phyloP scores from a whole-genome alignment of 495 filamentous ascomycete species.

The Penicillium alfredii region DNA sequence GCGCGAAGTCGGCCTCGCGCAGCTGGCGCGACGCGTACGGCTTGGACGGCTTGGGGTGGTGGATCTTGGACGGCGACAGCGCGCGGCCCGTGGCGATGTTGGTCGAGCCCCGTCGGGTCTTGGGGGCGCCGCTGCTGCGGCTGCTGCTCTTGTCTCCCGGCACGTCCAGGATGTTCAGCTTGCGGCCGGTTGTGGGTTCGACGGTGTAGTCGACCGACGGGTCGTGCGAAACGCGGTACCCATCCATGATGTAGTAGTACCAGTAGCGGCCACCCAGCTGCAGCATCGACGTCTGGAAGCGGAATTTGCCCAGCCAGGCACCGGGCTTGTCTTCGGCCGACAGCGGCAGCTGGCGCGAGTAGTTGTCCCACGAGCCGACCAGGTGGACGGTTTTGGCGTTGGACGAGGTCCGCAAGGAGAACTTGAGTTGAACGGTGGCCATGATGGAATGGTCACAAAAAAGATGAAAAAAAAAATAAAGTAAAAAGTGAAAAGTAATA shows the following conservation, averaged over 20 bases:
- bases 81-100: constrained; percentile 81
- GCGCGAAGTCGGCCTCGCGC: constrained; percentile 68
- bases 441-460: no score
- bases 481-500: constrained; percentile 19
- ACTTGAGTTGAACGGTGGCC: constrained; percentile 79
- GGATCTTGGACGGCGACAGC: constrained; percentile 82
- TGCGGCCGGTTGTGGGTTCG: constrained; percentile 95
- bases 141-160: constrained; percentile 38
- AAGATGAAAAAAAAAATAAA: constrained; percentile 25
- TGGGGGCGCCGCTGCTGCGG: constrained; percentile 17
- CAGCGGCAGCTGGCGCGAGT: constrained; percentile 84
- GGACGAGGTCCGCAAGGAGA: constrained; percentile 89
- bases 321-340: constrained; percentile 83
- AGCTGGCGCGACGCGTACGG: constrained; percentile 81
- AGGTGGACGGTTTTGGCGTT: constrained; percentile 98
- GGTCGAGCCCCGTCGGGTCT: constrained; percentile 32
- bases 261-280: constrained; percentile 88
- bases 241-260: constrained; percentile 99
- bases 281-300: constrained; percentile 80
- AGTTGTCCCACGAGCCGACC: constrained; percentile 97
- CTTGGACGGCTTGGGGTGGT: constrained; percentile 80
- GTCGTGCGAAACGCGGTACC: constrained; percentile 97
- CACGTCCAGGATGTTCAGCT: constrained; percentile 75
- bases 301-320: constrained; percentile 91
- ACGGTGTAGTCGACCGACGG: constrained; percentile 82